Evolutionary conservation across 495 filamentous ascomycete genomes (phyloP).

Genomic region (Lophiotrema nucula): DNA sequence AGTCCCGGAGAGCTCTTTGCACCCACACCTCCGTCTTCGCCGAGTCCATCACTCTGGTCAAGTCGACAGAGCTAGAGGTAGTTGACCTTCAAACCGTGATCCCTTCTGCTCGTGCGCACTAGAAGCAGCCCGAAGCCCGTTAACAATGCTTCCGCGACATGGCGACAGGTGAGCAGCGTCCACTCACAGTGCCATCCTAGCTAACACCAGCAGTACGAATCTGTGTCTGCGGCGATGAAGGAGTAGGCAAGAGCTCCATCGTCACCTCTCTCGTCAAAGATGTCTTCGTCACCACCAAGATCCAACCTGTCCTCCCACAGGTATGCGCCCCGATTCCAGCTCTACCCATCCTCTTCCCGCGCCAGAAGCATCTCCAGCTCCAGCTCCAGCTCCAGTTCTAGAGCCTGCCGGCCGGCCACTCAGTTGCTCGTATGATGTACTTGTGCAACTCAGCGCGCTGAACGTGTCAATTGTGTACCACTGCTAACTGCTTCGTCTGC

Average conservation of each 20-base stretch:
- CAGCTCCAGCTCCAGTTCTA: too few relatives aligned
- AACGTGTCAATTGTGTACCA: too few relatives aligned
- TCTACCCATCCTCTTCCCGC: too few relatives aligned
- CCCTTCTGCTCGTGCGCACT: background rate
- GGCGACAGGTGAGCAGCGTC: conserved; percentile 25
- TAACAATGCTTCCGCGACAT: conserved; percentile 25
- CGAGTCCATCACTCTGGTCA: too few relatives aligned
- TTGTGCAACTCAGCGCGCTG: too few relatives aligned
- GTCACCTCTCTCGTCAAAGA: conserved; percentile 87
- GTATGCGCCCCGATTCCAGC: too few relatives aligned
- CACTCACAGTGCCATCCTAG: background rate
- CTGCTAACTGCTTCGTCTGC: too few relatives aligned
- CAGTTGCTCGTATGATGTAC: too few relatives aligned
- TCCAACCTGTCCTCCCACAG: conserved; percentile 88
- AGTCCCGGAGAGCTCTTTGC: background rate
- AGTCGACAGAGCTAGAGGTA: too few relatives aligned
- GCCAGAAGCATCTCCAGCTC: too few relatives aligned
- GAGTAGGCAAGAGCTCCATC: conserved; percentile 63
- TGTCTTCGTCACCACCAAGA: conserved; percentile 88
- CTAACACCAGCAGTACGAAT: conserved; percentile 68
- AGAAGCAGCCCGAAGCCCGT: background rate
- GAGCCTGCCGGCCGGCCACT: too few relatives aligned
- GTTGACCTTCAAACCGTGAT: background rate
- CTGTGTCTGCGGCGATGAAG: conserved; percentile 94
- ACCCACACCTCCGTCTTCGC: background rate